A percentile compares a stretch with the other conserved stretches of the same genome.
Evolutionary conservation across 305 asterid species (phyloP).

Genomic region (Ajuga reptans): DNA sequence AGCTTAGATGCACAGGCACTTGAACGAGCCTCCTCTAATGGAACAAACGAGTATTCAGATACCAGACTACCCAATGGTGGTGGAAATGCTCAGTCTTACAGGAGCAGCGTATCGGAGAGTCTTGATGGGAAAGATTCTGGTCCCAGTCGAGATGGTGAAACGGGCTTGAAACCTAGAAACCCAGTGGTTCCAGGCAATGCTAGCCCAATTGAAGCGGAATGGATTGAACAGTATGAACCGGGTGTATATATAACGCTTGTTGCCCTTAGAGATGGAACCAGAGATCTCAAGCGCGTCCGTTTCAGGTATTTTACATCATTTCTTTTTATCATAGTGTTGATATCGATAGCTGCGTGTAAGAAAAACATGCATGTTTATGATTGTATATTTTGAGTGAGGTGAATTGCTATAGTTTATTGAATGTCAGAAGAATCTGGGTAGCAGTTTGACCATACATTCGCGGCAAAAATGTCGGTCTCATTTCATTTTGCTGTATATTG

Average conservation of each 20-base stretch:
- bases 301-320: conserved; percentile 57
- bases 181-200: conserved; percentile 38
- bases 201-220: conserved; percentile 75
- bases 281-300: conserved; percentile 96
- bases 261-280: conserved; percentile 79
- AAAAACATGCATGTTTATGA: background rate
- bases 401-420: background rate
- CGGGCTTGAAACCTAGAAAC: conserved; percentile 42
- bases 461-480: background rate
- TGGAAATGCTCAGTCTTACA: conserved; percentile 32
- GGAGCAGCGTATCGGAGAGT: conserved; percentile 41
- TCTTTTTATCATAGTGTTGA: background rate
- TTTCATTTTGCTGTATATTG: background rate
- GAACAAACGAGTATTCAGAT: conserved; percentile 35
- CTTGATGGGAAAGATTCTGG: conserved; percentile 35
- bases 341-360: background rate
- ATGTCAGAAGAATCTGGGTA: background rate
- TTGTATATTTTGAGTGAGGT: no score
- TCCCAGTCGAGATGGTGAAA: conserved; percentile 38
- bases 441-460: background rate
- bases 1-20: conserved; percentile 34
- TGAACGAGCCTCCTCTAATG: conserved; percentile 33
- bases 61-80: conserved; percentile 42
- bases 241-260: conserved; percentile 88
- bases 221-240: conserved; percentile 89